Evolutionary conservation across 768 basidiomycete species (phyloP), one percentile per base, ranked within the genome.

Genomic region (Gyrodon lividus): DNA sequence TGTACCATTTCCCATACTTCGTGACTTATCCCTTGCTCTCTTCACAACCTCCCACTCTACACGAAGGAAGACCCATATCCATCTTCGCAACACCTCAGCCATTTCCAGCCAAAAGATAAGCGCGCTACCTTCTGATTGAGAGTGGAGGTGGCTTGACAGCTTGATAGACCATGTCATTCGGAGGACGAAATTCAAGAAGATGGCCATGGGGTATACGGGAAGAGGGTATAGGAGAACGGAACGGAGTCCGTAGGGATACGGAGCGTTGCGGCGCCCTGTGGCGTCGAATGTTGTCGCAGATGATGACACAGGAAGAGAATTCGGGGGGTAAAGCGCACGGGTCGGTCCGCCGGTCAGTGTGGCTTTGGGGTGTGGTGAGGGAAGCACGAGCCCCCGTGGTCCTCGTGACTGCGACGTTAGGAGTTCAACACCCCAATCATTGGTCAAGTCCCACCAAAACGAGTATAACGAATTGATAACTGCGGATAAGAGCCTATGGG

Each of bases 401-500:
- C 41, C 52, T 59, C 57, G 43, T 64, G 66, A 51, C 47, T 54
- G 20, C 59, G 66, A 55, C 47, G 77, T 77, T 52, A 98, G 72
- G 38, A 98, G 72, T 40, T 84, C 81, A 48, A 99, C 76, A 5
- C 97, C 97, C 95, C 96, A 99, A 66, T 99, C 97, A 67, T 96
- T 91, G 43, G 92, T 93, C 38, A 98, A 80, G 70, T 98, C 97
- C 97, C 97, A 99, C 91, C 93, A 99, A 69, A 96, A 98, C 3
- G 94, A 95, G 70, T 92, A 99, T 26, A 89, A 67, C 3, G 95
- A 96, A 70, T 98, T 98, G 61, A 96, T 67, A 31, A 81, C 77
- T 20, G 92, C 94, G 9, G 86, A 81, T 40, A 97, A 69, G 14
- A 98, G 69, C 94, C 93, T 96, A 50, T 37, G 26, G 38, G 26